Conservation (phyloP, 2,329 filamentous ascomycete species). For the Chrysoporthe austroafricana region DNA sequence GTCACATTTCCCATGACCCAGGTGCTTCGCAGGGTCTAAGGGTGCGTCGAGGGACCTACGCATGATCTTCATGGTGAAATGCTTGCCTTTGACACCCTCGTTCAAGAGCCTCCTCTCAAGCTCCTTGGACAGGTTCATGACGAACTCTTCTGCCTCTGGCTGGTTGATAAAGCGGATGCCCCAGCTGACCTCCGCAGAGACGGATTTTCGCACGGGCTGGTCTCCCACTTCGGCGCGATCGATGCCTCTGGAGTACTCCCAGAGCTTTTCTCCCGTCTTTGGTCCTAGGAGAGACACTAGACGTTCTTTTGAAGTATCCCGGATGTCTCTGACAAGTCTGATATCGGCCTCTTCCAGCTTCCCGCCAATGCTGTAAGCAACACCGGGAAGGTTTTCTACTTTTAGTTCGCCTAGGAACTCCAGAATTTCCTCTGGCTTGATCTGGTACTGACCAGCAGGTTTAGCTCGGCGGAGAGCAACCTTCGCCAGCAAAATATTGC, state of each 20-base stretch:
- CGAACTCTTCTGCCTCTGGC: slow-evolving; percentile 90
- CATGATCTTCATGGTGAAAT: slow-evolving; percentile 96
- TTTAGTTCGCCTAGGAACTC: slow-evolving; percentile 76
- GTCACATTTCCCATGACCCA: slow-evolving; percentile 95
- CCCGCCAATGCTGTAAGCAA: slow-evolving; percentile 86
- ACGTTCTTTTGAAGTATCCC: slow-evolving; percentile 75
- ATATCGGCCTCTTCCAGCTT: slow-evolving; percentile 89
- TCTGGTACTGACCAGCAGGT: slow-evolving; percentile 87
- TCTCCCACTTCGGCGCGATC: slow-evolving; percentile 86
- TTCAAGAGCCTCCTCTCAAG: slow-evolving; percentile 79
- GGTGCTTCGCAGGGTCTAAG: slow-evolving; percentile 86
- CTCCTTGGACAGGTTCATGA: slow-evolving; percentile 82
- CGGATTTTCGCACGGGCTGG: slow-evolving; percentile 84
- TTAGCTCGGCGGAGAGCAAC: slow-evolving; percentile 90
- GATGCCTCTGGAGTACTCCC: slow-evolving; percentile 88
- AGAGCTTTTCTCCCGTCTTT: slow-evolving; percentile 89
- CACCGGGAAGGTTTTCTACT: slow-evolving; percentile 83
- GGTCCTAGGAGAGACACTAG: slow-evolving; percentile 77
- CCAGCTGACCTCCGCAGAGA: slow-evolving; percentile 98
- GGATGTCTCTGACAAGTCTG: slow-evolving; percentile 80
- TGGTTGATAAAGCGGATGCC: slow-evolving; percentile 93
- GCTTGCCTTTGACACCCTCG: slow-evolving; percentile 83
- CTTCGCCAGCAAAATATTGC: slow-evolving; percentile 89
- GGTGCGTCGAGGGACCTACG: slow-evolving; percentile 83
- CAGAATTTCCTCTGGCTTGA: slow-evolving; percentile 79